phyloP scores from a whole-genome alignment of 805 yeast species.

The Wickerhamia fluorescens region DNA sequence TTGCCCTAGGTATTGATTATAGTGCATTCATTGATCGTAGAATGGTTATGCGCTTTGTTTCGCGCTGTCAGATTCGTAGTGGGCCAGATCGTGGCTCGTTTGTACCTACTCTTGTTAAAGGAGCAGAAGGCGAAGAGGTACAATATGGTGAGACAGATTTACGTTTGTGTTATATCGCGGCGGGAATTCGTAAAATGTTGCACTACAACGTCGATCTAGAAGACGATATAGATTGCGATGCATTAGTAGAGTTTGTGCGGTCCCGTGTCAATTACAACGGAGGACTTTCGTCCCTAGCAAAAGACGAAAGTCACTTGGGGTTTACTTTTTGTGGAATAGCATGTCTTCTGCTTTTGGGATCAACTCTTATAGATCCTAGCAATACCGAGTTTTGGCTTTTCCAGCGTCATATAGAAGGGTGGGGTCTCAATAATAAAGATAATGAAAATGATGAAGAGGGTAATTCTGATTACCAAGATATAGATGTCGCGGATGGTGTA shows the following conservation, averaged over 20 bases:
- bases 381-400: conserved; percentile 43
- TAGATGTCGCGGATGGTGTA: too few relatives aligned
- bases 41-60: conserved; percentile 51
- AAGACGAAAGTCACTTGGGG: conserved; percentile 77
- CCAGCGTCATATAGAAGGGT: conserved; percentile 48
- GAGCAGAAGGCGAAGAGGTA: conserved; percentile 2
- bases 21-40: conserved; percentile 26
- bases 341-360: conserved; percentile 37
- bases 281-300: conserved; percentile 53
- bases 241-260: conserved; percentile 29
- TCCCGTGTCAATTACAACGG: conserved; percentile 45
- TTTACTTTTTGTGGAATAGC: conserved; percentile 79
- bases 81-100: conserved; percentile 29
- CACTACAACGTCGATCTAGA: conserved; percentile 25
- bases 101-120: conserved; percentile 22
- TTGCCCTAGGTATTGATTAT: conserved; percentile 43
- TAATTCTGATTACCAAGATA: background rate
- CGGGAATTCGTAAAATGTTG: conserved; percentile 50
- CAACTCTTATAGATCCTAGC: background rate
- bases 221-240: conserved; percentile 36
- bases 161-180: conserved; percentile 69
- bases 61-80: conserved; percentile 44
- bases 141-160: conserved; percentile 64
- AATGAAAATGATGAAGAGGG: background rate
- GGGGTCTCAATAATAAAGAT: background rate